phyloP scores from a whole-genome alignment of 169 alveolate species.

The Babesia ovata region DNA sequence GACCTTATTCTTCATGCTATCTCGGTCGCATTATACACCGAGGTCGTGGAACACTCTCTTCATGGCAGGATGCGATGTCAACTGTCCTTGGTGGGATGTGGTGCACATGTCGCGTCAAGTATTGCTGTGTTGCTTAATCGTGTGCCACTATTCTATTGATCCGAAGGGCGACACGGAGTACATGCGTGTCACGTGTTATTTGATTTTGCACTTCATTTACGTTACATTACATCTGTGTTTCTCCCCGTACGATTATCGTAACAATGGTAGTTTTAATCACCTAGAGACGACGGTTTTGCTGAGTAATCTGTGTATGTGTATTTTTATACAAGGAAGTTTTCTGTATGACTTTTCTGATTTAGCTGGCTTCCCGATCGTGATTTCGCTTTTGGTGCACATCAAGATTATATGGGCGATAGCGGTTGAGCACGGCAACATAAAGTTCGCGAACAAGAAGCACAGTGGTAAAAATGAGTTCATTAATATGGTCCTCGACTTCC shows the following conservation, averaged over 20 bases:
- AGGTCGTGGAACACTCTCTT: constrained; percentile 55
- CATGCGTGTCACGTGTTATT: constrained; percentile 28
- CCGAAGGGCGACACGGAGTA: constrained; percentile 54
- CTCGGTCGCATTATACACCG: constrained; percentile 14
- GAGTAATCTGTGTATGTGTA: constrained; percentile 25
- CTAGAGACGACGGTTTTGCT: constrained; percentile 29
- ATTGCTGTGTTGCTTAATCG: constrained; percentile 30
- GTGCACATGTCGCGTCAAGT: constrained; percentile 51
- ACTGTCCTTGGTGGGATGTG: constrained; percentile 61
- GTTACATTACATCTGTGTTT: constrained; percentile 21
- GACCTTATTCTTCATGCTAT: constrained; percentile 6
- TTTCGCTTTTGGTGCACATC: constrained; percentile 30
- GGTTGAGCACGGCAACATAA: constrained; percentile 38
- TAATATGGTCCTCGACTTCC: constrained; percentile 14
- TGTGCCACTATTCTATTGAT: constrained; percentile 36
- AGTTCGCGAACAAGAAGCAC: constrained; percentile 25
- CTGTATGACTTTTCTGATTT: constrained; percentile 56
- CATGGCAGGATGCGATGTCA: constrained; percentile 50
- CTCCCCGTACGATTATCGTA: constrained; percentile 55
- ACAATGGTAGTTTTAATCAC: constrained; percentile 3
- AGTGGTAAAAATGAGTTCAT: constrained; percentile 14
- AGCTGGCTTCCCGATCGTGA: constrained; percentile 48
- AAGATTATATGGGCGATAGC: constrained; percentile 40
- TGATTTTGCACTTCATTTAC: constrained; percentile 31
- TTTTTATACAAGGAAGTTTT: constrained; percentile 56